These are phyloP conservation scores for Nevesoporus exiguus DNA, from an alignment of 768 basidiomycete genomes.

Conservation along the genomic window DNA sequence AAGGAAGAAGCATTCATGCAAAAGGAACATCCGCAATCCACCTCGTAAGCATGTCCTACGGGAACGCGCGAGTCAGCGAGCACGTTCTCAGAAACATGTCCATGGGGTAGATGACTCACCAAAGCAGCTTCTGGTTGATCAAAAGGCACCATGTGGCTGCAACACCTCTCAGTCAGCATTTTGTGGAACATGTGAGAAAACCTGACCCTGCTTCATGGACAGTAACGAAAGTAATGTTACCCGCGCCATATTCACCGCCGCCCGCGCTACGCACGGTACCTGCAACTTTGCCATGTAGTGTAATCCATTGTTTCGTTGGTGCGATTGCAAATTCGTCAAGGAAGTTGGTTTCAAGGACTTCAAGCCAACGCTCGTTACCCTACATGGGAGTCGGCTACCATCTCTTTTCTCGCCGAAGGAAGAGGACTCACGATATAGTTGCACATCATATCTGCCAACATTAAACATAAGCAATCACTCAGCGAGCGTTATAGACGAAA, in stretches of 20 bases:
- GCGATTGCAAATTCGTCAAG: constrained; percentile 54
- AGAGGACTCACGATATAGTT: constrained; percentile 60
- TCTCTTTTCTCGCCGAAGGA: background rate
- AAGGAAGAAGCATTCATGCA: constrained; percentile 10
- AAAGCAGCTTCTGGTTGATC: constrained; percentile 88
- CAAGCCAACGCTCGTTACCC: constrained; percentile 80
- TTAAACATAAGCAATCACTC: constrained; percentile 13
- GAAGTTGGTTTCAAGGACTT: constrained; percentile 59
- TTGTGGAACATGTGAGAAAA: background rate
- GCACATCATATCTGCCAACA: constrained; percentile 72
- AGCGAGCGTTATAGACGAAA: background rate
- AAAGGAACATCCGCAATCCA: constrained; percentile 59
- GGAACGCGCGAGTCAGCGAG: background rate
- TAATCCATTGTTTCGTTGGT: constrained; percentile 54
- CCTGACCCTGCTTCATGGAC: constrained; percentile 79
- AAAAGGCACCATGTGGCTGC: constrained; percentile 84
- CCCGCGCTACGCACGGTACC: constrained; percentile 74
- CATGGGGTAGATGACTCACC: constrained; percentile 38
- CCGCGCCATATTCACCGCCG: constrained; percentile 59
- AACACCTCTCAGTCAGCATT: constrained; percentile 6
- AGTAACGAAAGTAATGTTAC: constrained; percentile 82
- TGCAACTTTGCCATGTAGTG: constrained; percentile 47
- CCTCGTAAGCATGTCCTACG: constrained; percentile 55
- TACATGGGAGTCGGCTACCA: constrained; percentile 17
- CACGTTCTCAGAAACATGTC: background rate